These are phyloP conservation scores for Rubroboletus satanas DNA, from an alignment of 768 basidiomycete genomes.

Conservation along the genomic window DNA sequence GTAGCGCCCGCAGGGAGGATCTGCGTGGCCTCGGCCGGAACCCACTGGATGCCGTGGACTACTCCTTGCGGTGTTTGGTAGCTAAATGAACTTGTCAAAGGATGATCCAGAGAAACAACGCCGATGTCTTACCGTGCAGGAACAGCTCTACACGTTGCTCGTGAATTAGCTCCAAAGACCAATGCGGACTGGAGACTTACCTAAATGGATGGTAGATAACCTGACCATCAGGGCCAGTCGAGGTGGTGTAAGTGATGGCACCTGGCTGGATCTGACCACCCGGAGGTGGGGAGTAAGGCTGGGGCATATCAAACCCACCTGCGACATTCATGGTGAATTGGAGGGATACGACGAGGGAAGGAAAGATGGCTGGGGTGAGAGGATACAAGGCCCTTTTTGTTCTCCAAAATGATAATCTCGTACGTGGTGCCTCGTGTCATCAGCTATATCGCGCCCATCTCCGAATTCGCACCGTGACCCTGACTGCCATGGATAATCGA, in stretches of 20 bases:
- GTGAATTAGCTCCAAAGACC: constrained; percentile 10
- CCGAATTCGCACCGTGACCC: constrained; percentile 20
- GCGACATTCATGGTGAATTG: constrained; percentile 17
- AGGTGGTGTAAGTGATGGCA: constrained; percentile 71
- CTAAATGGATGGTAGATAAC: constrained; percentile 70
- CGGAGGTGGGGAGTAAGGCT: constrained; percentile 28
- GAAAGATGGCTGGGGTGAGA: constrained; percentile 8
- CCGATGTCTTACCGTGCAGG: constrained; percentile 57
- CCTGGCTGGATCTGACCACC: constrained; percentile 56
- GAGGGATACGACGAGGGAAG: constrained; percentile 9
- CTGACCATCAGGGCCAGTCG: constrained; percentile 57
- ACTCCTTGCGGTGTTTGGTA: constrained; percentile 69
- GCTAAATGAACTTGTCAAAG: constrained; percentile 35
- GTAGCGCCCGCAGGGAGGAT: constrained; percentile 57
- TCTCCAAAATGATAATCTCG: constrained; percentile 15
- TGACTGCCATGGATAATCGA: constrained; percentile 1
- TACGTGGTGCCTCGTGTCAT: constrained; percentile 26
- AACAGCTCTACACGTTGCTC: constrained; percentile 52
- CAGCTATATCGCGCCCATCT: constrained; percentile 32
- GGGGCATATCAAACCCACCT: constrained; percentile 28
- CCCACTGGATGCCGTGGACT: constrained; percentile 59
- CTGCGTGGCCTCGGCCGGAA: constrained; percentile 66
- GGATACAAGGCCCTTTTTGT: constrained; percentile 19
- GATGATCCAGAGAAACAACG: background rate
- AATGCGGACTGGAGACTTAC: constrained; percentile 36